Conservation (phyloP, 1,284 basidiomycete species). For the Neotropicomus parvogracilis region DNA sequence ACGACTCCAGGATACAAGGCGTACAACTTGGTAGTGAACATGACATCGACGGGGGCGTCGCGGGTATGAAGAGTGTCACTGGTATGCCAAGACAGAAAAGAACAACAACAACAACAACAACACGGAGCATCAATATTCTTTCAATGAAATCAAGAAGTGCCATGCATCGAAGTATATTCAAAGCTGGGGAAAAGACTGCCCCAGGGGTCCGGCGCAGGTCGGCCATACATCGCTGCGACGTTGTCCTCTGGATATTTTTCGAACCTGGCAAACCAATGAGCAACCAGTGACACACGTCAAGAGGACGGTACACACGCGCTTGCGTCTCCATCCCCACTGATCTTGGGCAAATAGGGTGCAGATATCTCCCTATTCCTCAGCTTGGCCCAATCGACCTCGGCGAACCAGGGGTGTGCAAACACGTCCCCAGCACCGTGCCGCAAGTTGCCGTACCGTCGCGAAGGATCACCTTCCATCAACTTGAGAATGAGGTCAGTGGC, state of each 20-base stretch:
- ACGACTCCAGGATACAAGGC: constrained; percentile 6
- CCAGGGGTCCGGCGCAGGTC: constrained; percentile 50
- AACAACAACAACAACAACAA: constrained; percentile 9
- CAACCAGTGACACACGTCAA: neutral
- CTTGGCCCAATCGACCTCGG: constrained; percentile 93
- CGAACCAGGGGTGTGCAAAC: constrained; percentile 95
- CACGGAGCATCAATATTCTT: neutral
- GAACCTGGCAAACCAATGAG: constrained; percentile 46
- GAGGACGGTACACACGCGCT: constrained; percentile 68
- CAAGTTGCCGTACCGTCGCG: constrained; percentile 92
- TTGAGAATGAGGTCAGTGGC: constrained; percentile 89
- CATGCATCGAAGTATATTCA: constrained; percentile 51
- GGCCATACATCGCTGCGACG: constrained; percentile 55
- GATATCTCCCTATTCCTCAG: constrained; percentile 85
- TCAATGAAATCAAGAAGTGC: constrained; percentile 7
- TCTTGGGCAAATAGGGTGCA: constrained; percentile 92
- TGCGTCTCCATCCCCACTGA: constrained; percentile 81
- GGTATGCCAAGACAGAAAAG: constrained; percentile 10
- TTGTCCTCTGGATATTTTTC: constrained; percentile 75
- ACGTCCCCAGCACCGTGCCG: constrained; percentile 91
- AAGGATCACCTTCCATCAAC: constrained; percentile 87
- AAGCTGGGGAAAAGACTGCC: constrained; percentile 64
- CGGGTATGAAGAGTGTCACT: constrained; percentile 19
- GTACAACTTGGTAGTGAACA: constrained; percentile 14
- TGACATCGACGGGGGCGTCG: constrained; percentile 10